Evolutionary conservation across 129 eudicot genomes (phyloP).

Genomic region (Scalesia atractyloides): DNA sequence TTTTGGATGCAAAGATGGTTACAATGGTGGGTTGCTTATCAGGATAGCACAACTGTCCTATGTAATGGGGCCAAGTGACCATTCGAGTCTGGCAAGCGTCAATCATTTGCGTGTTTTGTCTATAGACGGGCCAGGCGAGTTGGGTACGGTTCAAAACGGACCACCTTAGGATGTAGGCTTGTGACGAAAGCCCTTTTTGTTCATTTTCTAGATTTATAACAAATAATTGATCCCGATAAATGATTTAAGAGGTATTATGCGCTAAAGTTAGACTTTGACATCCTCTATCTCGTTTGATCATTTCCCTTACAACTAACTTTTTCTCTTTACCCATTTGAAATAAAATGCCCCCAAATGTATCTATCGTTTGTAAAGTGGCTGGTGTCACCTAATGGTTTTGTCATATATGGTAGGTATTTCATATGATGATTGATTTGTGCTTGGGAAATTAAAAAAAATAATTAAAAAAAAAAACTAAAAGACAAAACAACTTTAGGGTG

Average conservation of each 20-base stretch:
- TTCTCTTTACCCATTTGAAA: too few species aligned
- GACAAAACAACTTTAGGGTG: too few species aligned
- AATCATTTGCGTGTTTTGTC: not conserved
- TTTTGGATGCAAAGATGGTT: constrained; percentile 13
- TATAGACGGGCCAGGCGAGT: not conserved
- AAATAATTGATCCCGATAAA: not conserved
- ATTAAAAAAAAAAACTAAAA: too few species aligned
- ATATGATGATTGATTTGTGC: too few species aligned
- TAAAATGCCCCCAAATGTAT: too few species aligned
- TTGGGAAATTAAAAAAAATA: too few species aligned
- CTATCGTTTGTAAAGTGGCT: too few species aligned
- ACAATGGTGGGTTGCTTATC: constrained; percentile 4
- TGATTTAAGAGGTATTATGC: not conserved
- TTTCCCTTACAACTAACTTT: not conserved
- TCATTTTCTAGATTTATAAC: not conserved
- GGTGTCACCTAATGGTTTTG: too few species aligned
- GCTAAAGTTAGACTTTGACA: too few species aligned
- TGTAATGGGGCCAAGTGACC: constrained; percentile 6
- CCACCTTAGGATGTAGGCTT: not conserved
- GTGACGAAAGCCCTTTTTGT: not conserved
- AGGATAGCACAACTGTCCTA: constrained; percentile 20
- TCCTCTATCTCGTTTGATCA: not conserved
- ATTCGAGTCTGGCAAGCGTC: constrained; percentile 9
- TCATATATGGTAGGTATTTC: too few species aligned
- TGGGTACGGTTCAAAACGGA: not conserved